Base-by-base conservation (phyloP, 2,329 filamentous ascomycete species). In the Colletotrichum higginsianum region DNA sequence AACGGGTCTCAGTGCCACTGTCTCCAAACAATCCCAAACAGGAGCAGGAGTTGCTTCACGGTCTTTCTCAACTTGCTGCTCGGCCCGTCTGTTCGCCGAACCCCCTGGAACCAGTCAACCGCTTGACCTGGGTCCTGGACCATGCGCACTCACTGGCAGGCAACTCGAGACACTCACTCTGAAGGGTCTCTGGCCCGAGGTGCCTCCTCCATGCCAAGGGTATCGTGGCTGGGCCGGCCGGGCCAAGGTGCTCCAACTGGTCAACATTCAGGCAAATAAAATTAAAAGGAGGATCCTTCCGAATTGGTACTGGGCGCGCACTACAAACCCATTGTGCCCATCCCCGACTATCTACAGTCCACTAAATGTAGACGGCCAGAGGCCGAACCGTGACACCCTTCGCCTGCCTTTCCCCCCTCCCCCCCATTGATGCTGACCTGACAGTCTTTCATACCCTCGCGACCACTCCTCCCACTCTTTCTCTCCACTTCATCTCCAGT, bases 251-350 rank as follows among this genome's bases (percentile, higher is more conserved):
- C 52, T 63, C 15, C 46, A 35, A 68, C 44, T 68, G 68, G 68
- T 49, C 16, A 52, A 40, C 38, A 58, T 58, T 56, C 52, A 68
- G 65, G 52, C 65, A 63, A 71, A 68, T 58, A n/a, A 68, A 71
- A 71, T 68, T 71, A 71, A 71, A 71, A 68, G 68, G 68, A 71
- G 68, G 58, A 71, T 71, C 68, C 58, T 71, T 61, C 64, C 68
- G 57, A 67, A 71, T 71, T 63, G 38, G 68, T 67, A 46, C 68
- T 49, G 42, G 46, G 57, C 60, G 60, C 63, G 42, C 46, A 58
- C 56, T 57, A 40, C 61, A 55, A 38, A 38, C 52, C 23, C 38
- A 49, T 44, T 15, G 16, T 50, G 64, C 50, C 18, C 57, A 53
- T 50, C 58, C 46, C 40, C 30, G 18, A 46, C 46, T 21, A 11